Percentiles rank a stretch among this genome's conserved stretches.
Evolutionary conservation across 495 filamentous ascomycete species (phyloP).

Genomic region (Penicillium parvum): DNA sequence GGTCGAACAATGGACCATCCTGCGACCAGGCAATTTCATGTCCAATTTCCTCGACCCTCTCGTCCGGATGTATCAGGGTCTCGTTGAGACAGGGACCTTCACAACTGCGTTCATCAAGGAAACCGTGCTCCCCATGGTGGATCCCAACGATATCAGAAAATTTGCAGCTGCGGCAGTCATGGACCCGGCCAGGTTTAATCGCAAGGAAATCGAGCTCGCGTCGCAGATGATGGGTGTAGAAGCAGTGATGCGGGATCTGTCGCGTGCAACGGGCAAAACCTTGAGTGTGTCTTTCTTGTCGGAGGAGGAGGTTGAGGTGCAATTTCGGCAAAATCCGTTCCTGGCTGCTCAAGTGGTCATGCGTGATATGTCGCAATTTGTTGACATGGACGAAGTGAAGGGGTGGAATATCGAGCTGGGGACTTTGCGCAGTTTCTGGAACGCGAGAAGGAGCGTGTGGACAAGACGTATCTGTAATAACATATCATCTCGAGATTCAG

Average conservation of each 20-base stretch:
- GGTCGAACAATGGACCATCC: constrained; percentile 39
- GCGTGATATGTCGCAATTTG: constrained; percentile 26
- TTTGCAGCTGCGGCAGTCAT: constrained; percentile 42
- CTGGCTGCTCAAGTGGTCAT: constrained; percentile 26
- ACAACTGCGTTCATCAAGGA: constrained; percentile 27
- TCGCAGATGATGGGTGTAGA: constrained; percentile 33
- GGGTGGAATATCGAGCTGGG: constrained; percentile 28
- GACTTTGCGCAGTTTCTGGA: constrained; percentile 36
- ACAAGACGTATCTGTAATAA: constrained; percentile 11
- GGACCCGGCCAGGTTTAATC: constrained; percentile 34
- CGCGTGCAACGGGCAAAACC: constrained; percentile 25
- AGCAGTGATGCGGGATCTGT: constrained; percentile 27
- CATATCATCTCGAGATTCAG: neutral
- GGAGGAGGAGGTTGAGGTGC: constrained; percentile 34
- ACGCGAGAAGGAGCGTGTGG: constrained; percentile 28
- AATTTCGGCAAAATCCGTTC: constrained; percentile 22
- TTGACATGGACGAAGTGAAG: constrained; percentile 33
- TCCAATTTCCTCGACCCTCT: constrained; percentile 40
- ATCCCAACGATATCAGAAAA: constrained; percentile 46
- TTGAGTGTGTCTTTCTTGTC: constrained; percentile 32
- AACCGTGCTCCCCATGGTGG: constrained; percentile 35
- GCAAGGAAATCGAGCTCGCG: constrained; percentile 33
- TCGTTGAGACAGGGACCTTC: constrained; percentile 32
- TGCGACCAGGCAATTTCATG: constrained; percentile 49
- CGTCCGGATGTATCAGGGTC: constrained; percentile 32